These are phyloP conservation scores for Chlamydomonas incerta DNA, from an alignment of 139 green algal species.

Conservation along the genomic window DNA sequence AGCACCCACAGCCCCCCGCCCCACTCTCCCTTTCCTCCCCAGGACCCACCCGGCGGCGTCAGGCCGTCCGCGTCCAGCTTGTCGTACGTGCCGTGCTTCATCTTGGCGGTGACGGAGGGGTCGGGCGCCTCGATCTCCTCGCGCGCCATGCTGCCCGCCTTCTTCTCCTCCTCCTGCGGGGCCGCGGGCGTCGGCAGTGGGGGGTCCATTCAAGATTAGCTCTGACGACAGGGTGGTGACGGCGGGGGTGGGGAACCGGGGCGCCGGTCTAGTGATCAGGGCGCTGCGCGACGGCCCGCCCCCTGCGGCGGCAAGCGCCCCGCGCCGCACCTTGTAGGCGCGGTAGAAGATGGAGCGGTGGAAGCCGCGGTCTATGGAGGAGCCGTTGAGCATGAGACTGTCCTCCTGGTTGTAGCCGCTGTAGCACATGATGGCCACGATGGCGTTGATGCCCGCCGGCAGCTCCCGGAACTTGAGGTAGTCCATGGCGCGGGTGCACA, in stretches of 20 bases:
- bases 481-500: conserved; percentile 89
- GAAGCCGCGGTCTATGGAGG: conserved; percentile 96
- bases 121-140: conserved; percentile 94
- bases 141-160: conserved; percentile 76
- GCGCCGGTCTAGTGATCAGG: too few relatives aligned
- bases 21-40: too few relatives aligned
- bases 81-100: conserved; percentile 94
- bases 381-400: conserved; percentile 97
- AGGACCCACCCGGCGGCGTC: conserved; percentile 66
- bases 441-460: conserved; percentile 85
- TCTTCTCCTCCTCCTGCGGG: conserved; percentile 88
- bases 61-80: conserved; percentile 99
- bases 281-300: too few relatives aligned
- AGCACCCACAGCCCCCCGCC: too few relatives aligned
- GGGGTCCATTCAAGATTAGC: not conserved
- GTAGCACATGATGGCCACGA: conserved; percentile 98
- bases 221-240: too few relatives aligned
- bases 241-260: too few relatives aligned
- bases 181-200: not conserved
- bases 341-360: conserved; percentile 97
- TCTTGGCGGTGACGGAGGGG: conserved; percentile 70
- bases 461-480: conserved; percentile 90
- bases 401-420: conserved; percentile 99
- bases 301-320: too few relatives aligned
- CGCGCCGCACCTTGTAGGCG: conserved; percentile 76